Conservation (phyloP, 2,329 filamentous ascomycete genomes). For the Trichoderma guizhouense region DNA sequence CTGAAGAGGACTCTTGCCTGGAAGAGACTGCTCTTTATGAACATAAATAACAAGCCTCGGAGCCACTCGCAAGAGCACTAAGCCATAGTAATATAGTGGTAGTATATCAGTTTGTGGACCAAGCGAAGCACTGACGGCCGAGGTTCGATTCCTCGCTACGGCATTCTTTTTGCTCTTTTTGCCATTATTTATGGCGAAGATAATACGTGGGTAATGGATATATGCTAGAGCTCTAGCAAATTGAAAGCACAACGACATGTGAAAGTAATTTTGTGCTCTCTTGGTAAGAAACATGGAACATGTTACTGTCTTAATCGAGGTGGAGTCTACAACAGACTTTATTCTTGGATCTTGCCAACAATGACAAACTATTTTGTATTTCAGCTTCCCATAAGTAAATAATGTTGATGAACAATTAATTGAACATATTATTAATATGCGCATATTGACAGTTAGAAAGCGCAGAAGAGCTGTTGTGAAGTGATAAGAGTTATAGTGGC, state of each 20-base stretch:
- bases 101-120: background rate
- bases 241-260: background rate
- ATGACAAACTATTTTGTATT: background rate
- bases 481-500: background rate
- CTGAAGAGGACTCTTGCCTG: background rate
- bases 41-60: background rate
- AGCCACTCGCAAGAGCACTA: background rate
- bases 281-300: background rate
- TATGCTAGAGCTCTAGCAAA: background rate
- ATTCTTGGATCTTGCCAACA: background rate
- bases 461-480: background rate
- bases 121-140: background rate
- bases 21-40: background rate
- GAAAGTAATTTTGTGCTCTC: background rate
- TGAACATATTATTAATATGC: background rate
- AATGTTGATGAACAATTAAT: background rate
- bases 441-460: background rate
- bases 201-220: background rate
- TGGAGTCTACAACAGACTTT: background rate
- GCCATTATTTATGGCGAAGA: background rate
- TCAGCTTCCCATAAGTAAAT: background rate
- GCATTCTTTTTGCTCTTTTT: background rate
- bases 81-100: background rate
- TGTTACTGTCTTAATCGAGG: background rate
- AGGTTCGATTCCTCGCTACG: background rate